phyloP scores from a whole-genome alignment of 192 early-diverging fungal genomes.

The Paraglomus occultum region DNA sequence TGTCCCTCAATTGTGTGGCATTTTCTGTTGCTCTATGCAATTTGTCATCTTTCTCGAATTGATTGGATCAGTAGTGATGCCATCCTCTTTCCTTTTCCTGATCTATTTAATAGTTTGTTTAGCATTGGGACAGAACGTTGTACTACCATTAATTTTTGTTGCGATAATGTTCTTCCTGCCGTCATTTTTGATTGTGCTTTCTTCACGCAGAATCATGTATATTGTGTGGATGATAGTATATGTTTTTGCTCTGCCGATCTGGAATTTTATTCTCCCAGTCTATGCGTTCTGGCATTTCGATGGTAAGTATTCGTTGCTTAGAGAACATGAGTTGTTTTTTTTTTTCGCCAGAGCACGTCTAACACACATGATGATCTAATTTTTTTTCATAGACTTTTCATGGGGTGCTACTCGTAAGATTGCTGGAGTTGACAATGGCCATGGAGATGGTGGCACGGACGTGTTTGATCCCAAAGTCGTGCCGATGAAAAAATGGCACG shows the following conservation, averaged over 20 bases:
- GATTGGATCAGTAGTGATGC: constrained; percentile 71
- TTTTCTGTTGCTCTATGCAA: constrained; percentile 87
- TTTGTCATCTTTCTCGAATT: constrained; percentile 74
- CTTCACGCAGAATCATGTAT: constrained; percentile 66
- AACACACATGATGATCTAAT: neutral
- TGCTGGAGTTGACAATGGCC: constrained; percentile 63
- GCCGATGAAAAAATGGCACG: constrained; percentile 55
- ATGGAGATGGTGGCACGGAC: constrained; percentile 73
- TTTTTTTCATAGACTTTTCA: constrained; percentile 59
- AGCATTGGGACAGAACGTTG: constrained; percentile 34
- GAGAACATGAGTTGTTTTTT: neutral
- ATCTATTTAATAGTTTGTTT: constrained; percentile 55
- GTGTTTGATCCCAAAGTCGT: constrained; percentile 65
- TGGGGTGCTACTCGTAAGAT: constrained; percentile 82
- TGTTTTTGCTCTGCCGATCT: constrained; percentile 81
- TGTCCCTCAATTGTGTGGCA: constrained; percentile 88
- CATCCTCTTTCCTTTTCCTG: constrained; percentile 57
- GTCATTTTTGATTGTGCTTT: constrained; percentile 70
- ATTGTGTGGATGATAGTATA: constrained; percentile 80
- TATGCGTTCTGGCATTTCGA: constrained; percentile 97
- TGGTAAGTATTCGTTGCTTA: constrained; percentile 1
- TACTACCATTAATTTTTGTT: constrained; percentile 67
- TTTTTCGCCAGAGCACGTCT: neutral
- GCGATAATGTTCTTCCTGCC: constrained; percentile 64
- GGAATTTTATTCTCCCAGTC: constrained; percentile 90